Conservation (phyloP, 257 asterid species). For the Nicotiana tomentosiformis region DNA sequence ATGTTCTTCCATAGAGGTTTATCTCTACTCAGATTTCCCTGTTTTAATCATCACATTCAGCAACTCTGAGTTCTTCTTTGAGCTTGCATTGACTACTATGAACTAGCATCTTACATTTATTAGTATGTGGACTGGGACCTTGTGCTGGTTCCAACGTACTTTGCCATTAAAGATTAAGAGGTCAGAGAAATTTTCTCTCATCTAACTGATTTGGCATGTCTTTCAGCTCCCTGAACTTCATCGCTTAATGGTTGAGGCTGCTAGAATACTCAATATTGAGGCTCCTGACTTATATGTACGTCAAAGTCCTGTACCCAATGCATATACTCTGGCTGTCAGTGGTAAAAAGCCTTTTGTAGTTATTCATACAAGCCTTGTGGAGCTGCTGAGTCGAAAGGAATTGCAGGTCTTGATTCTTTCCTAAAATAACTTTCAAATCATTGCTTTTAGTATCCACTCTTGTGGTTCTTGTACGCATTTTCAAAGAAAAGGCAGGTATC, state of each 20-base stretch:
- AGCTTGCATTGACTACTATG: neutral
- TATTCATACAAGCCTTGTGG: constrained; percentile 91
- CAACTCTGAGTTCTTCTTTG: neutral
- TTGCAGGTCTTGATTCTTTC: constrained; percentile 51
- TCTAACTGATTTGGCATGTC: constrained; percentile 6
- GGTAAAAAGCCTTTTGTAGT: constrained; percentile 95
- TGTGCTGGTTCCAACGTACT: neutral
- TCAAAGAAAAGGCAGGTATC: neutral
- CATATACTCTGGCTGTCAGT: constrained; percentile 85
- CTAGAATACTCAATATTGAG: constrained; percentile 54
- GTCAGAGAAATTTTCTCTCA: neutral
- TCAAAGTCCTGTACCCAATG: constrained; percentile 91
- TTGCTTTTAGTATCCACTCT: neutral
- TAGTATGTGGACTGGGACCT: neutral
- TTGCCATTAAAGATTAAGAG: neutral
- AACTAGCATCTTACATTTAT: neutral
- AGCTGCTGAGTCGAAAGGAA: constrained; percentile 78
- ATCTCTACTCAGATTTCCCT: neutral
- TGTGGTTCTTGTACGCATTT: neutral
- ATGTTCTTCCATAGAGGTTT: neutral
- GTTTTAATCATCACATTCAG: neutral
- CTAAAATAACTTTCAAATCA: neutral
- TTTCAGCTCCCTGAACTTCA: constrained; percentile 85
- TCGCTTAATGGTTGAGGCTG: constrained; percentile 71
- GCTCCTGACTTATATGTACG: constrained; percentile 85